phyloP scores from a whole-genome alignment of 768 basidiomycete genomes.

The Crepidotus variabilis region DNA sequence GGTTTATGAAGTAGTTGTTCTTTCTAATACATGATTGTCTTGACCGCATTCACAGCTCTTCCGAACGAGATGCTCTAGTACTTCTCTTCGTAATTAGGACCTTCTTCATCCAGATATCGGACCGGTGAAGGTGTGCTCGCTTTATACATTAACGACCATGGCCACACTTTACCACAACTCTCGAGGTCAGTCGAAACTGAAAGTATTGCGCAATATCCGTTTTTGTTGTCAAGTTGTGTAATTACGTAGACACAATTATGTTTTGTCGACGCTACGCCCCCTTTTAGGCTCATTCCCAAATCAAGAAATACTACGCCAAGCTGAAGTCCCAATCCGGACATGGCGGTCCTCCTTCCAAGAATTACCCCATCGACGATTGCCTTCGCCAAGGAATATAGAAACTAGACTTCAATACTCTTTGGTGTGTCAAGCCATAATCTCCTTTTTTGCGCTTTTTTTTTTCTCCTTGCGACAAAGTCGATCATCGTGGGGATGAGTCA shows the following conservation, averaged over 20 bases:
- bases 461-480: too few relatives aligned
- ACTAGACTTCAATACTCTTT: constrained; percentile 46
- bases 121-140: too few relatives aligned
- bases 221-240: constrained; percentile 3
- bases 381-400: constrained; percentile 40
- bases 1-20: constrained; percentile 34
- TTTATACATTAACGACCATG: too few relatives aligned
- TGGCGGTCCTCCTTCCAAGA: constrained; percentile 41
- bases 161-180: too few relatives aligned
- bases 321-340: constrained; percentile 31
- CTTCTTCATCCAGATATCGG: too few relatives aligned
- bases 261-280: constrained; percentile 8
- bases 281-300: constrained; percentile 8
- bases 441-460: too few relatives aligned
- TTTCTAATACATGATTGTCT: constrained; percentile 33
- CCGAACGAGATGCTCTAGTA: neutral
- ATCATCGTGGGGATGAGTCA: constrained; percentile 37
- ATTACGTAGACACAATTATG: constrained; percentile 8
- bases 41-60: constrained; percentile 24
- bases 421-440: constrained; percentile 52
- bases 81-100: too few relatives aligned
- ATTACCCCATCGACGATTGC: constrained; percentile 28
- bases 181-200: too few relatives aligned
- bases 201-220: too few relatives aligned
- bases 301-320: constrained; percentile 19